phyloP scores from a whole-genome alignment of 805 yeast genomes.

The Metschnikowia colocasiae region DNA sequence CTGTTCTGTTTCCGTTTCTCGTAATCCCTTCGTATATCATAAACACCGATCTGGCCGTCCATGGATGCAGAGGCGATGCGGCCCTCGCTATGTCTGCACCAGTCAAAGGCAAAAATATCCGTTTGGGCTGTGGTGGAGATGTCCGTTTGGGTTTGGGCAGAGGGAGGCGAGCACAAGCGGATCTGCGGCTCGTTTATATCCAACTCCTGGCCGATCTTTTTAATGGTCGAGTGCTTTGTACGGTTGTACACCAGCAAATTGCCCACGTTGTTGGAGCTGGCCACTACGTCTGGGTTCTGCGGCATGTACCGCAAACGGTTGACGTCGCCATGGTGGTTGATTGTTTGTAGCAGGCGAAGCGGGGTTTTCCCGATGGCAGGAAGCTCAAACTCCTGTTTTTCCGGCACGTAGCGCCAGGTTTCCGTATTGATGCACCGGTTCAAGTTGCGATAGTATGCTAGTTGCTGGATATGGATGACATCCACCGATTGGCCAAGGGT shows the following conservation, averaged over 20 bases:
- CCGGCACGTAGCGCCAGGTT: conserved; percentile 34
- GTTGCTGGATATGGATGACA: conserved; percentile 28
- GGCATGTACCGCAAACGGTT: conserved; percentile 75
- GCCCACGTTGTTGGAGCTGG: conserved; percentile 67
- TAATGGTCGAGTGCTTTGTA: conserved; percentile 62
- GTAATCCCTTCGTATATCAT: conserved; percentile 52
- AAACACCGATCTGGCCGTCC: conserved; percentile 60
- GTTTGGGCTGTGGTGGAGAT: too few relatives aligned
- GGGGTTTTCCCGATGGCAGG: conserved; percentile 26
- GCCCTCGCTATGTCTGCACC: conserved; percentile 69
- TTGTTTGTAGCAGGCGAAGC: conserved; percentile 47
- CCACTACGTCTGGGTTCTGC: conserved; percentile 79
- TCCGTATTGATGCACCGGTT: conserved; percentile 37
- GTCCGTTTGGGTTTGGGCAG: too few relatives aligned
- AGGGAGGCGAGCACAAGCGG: conserved; percentile 31
- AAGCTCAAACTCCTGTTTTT: conserved; percentile 40
- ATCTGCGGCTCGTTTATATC: conserved; percentile 49
- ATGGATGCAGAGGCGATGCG: conserved; percentile 56
- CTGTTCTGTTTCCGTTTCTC: conserved; percentile 2
- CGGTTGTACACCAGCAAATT: conserved; percentile 67
- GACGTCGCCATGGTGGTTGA: conserved; percentile 69
- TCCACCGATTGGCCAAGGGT: conserved; percentile 21
- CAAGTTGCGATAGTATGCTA: conserved; percentile 29
- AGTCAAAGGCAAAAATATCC: conserved; percentile 69
- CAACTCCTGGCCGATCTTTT: conserved; percentile 24